A percentile compares a stretch with the other conserved stretches of the same genome.
These are phyloP conservation scores for Aspergillus carlsbadensis DNA, from an alignment of 495 filamentous ascomycete genomes.

Conservation along the genomic window DNA sequence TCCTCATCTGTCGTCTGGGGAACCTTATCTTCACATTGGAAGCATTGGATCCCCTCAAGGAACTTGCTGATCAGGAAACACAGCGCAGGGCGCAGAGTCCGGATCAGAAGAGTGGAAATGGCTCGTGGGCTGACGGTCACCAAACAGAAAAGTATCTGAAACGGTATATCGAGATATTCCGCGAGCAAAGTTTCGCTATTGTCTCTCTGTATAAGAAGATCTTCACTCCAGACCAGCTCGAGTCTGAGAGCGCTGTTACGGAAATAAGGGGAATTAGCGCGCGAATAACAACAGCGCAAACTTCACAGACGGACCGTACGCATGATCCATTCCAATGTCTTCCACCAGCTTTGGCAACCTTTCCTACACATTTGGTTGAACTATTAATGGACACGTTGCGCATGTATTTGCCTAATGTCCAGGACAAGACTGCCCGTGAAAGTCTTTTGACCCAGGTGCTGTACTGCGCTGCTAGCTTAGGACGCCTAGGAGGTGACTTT, in stretches of 20 bases:
- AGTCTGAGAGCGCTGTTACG: conserved; percentile 32
- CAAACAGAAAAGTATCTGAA: conserved; percentile 95
- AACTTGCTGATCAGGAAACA: conserved; percentile 87
- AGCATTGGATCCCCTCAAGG: conserved; percentile 81
- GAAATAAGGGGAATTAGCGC: conserved; percentile 37
- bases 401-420: conserved; percentile 78
- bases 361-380: conserved; percentile 80
- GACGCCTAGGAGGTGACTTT: conserved; percentile 90
- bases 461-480: conserved; percentile 92
- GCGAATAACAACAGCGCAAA: conserved; percentile 23
- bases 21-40: conserved; percentile 78
- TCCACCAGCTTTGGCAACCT: conserved; percentile 77
- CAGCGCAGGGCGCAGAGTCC: conserved; percentile 33
- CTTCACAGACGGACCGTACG: conserved; percentile 23
- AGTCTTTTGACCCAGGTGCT: conserved; percentile 91
- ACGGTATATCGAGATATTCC: conserved; percentile 94
- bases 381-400: conserved; percentile 77
- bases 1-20: conserved; percentile 80
- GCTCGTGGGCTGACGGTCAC: conserved; percentile 71
- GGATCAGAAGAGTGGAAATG: conserved; percentile 25
- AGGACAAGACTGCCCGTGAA: conserved; percentile 74
- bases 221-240: conserved; percentile 59
- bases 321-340: conserved; percentile 65
- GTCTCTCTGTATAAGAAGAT: conserved; percentile 90
- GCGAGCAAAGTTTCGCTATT: conserved; percentile 95